A percentile compares a stretch with the other conserved stretches of the same genome.
These are phyloP conservation scores for Hyphodiscus hymeniophilus DNA, from an alignment of 495 filamentous ascomycete species.

Conservation along the genomic window DNA sequence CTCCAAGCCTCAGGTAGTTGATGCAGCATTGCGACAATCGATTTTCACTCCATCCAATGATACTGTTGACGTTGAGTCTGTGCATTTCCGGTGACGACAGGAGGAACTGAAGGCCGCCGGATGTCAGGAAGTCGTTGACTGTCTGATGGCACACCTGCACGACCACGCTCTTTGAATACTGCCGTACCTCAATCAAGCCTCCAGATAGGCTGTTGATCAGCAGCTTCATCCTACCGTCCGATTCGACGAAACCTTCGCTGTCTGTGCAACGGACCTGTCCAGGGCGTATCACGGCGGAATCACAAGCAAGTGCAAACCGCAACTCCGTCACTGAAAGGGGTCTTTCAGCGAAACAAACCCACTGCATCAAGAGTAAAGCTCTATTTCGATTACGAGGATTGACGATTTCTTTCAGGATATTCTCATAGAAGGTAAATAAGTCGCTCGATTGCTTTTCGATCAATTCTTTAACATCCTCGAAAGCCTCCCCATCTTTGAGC, in stretches of 20 bases:
- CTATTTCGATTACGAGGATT: conserved; percentile 6
- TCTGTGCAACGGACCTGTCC: conserved; percentile 11
- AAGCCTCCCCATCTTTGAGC: conserved; percentile 9
- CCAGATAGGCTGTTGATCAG: conserved; percentile 22
- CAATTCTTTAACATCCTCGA: conserved; percentile 10
- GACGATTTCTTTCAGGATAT: conserved; percentile 15
- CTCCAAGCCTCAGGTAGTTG: no score
- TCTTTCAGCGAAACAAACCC: conserved; percentile 25
- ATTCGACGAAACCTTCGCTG: conserved; percentile 5
- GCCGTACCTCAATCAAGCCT: conserved; percentile 25
- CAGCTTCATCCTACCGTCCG: conserved; percentile 15
- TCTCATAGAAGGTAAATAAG: conserved; percentile 24
- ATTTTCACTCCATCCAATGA: no score
- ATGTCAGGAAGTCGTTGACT: conserved; percentile 30
- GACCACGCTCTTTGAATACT: neutral
- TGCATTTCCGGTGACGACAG: no score
- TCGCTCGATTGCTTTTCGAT: conserved; percentile 18
- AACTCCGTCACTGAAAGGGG: conserved; percentile 26
- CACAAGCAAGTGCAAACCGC: conserved; percentile 25
- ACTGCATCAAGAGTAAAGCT: conserved; percentile 25
- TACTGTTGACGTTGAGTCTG: no score
- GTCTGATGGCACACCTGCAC: conserved; percentile 35
- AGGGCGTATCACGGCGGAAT: conserved; percentile 4
- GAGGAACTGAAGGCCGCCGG: neutral
- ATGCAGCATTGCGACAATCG: no score